Evolutionary conservation across 2,329 filamentous ascomycete species (phyloP), one percentile per base, ranked within the genome.

Genomic region (Xylaria sp.): DNA sequence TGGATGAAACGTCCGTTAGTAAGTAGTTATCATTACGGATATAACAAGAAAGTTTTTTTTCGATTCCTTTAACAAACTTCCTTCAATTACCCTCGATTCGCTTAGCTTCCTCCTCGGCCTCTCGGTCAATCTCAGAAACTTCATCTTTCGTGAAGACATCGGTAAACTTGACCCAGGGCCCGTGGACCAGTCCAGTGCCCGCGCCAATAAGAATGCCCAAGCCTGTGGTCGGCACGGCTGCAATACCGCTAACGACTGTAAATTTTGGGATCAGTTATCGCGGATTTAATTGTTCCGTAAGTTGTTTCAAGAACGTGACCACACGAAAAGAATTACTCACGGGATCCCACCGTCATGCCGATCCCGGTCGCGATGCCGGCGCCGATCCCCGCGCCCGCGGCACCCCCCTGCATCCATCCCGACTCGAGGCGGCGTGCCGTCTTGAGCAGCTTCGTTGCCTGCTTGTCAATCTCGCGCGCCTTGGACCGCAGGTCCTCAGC

Each of bases 91-190:
- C 64, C 9, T 70, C 67, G 23, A 77, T 69, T 25, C 60, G 53
- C 32, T 65, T 64, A 7, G 75, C 76, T 36, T 77, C 75, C 59
- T 72, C 70, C 57, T 76, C 75, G 7, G 75, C 76, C 28, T 75
- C 72, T 41, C 60, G 65, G 43, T 76, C 76, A 36, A 77, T 77
- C 63, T 76, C 71, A 18, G 73, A 71, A 1, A 75, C 75, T 28
- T 77, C 75, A 30, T 76, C 73, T 73, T 75, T 74, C 20, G 70
- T 74, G 43, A 76, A 75, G 5, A 63, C 72, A 25, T 78, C 55
- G n/a, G 74, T 74, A 32, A 78, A 76, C 68, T 77, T 78, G 23
- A 79, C 73, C 77, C 77, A 78, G 13, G 77, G 77, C 2, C 77
- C 77, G 39, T 79, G 77, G 4, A 79, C 74, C 4, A 78, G 66